phyloP scores from a whole-genome alignment of 2,329 filamentous ascomycete genomes.

The Fusarium sp. region DNA sequence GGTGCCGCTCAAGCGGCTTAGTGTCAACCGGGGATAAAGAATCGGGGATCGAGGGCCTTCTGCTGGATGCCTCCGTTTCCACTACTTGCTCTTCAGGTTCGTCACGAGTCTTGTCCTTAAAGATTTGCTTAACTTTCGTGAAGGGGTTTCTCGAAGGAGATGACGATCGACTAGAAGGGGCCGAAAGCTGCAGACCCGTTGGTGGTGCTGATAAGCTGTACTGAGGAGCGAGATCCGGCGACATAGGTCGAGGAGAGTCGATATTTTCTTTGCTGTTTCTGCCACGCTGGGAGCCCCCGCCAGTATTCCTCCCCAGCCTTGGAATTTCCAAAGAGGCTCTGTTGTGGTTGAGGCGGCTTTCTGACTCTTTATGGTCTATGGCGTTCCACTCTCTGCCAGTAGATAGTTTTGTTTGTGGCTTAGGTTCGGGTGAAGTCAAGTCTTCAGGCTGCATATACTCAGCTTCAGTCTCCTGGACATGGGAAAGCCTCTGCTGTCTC shows the following conservation, averaged over 20 bases:
- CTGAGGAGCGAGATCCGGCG: constrained; percentile 62
- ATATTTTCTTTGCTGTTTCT: constrained; percentile 57
- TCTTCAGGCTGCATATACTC: constrained; percentile 49
- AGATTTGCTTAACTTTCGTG: constrained; percentile 65
- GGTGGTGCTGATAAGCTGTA: constrained; percentile 65
- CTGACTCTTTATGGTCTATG: constrained; percentile 55
- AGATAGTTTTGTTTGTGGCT: constrained; percentile 40
- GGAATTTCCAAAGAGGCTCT: constrained; percentile 38
- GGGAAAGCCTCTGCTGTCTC: constrained; percentile 50
- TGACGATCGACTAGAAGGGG: constrained; percentile 68
- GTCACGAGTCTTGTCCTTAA: constrained; percentile 65
- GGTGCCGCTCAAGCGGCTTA: constrained; percentile 50
- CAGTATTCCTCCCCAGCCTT: constrained; percentile 54
- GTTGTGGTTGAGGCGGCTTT: constrained; percentile 46
- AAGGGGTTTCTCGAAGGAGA: constrained; percentile 73
- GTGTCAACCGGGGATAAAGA: constrained; percentile 37
- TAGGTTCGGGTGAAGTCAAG: constrained; percentile 49
- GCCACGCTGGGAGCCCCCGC: constrained; percentile 59
- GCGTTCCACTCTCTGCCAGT: constrained; percentile 53
- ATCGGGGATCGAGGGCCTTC: constrained; percentile 44
- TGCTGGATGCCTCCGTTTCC: constrained; percentile 50
- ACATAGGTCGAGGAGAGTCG: constrained; percentile 61
- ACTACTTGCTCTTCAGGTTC: constrained; percentile 48
- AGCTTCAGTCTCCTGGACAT: constrained; percentile 48
- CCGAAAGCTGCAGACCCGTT: constrained; percentile 72